These are phyloP conservation scores for Cymbidium sinense DNA, from an alignment of 106 monocot genomes.

Conservation along the genomic window DNA sequence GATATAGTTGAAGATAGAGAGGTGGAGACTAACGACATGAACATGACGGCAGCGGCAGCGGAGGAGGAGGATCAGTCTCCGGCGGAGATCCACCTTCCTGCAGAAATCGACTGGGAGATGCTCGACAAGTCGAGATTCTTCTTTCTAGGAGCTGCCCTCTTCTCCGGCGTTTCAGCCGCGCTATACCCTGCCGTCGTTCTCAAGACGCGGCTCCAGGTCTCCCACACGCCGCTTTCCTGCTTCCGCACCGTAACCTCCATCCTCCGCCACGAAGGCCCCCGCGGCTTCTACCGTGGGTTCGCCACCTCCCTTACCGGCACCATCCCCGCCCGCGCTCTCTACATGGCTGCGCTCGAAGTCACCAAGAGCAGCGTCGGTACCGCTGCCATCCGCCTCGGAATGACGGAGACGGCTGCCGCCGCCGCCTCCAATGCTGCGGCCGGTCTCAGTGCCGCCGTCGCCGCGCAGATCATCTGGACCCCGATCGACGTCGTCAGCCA, in stretches of 20 bases:
- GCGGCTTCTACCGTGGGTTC: constrained; percentile 55
- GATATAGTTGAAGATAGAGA: constrained; percentile 2
- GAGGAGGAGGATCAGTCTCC: constrained; percentile 9
- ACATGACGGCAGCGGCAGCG: constrained; percentile 21
- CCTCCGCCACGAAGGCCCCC: constrained; percentile 37
- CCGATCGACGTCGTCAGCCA: constrained; percentile 66
- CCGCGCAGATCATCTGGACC: constrained; percentile 56
- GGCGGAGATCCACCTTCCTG: constrained; percentile 39
- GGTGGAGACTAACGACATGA: constrained; percentile 26
- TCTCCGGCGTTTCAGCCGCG: constrained; percentile 45
- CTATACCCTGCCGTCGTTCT: constrained; percentile 53
- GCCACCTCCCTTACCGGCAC: constrained; percentile 56
- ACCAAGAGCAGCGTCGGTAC: constrained; percentile 34
- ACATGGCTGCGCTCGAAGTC: constrained; percentile 51
- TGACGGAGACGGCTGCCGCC: constrained; percentile 41
- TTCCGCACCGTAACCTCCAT: constrained; percentile 20
- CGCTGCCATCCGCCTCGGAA: constrained; percentile 32
- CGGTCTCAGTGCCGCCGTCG: constrained; percentile 45
- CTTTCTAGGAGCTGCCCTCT: constrained; percentile 55
- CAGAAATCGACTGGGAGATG: constrained; percentile 66
- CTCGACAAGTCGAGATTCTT: constrained; percentile 65
- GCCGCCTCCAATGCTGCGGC: constrained; percentile 41
- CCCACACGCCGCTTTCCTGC: constrained; percentile 14
- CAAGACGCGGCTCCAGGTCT: constrained; percentile 56
- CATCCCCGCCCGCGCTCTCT: constrained; percentile 56